Evolutionary conservation across 1,284 basidiomycete species (phyloP), one percentile per base, ranked within the genome.

Genomic region (Microbotryomycetes sp.): DNA sequence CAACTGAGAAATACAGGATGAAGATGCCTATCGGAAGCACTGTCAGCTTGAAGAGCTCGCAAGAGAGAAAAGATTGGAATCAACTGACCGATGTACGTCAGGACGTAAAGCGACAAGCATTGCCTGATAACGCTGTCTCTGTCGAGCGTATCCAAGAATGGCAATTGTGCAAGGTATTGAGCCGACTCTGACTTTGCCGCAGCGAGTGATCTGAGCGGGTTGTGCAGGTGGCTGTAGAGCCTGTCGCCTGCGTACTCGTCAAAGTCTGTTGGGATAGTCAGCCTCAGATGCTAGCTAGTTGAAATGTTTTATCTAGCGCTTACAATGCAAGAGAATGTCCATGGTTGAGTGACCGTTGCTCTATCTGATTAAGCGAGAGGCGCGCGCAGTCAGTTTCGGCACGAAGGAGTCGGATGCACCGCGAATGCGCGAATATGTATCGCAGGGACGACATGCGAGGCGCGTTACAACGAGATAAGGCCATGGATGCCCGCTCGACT

Each of bases 81-180:
- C 84, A 45, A 52, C 50, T 52, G 6, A 52, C 50, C 91, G 62
- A 90, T 71, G 62, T 89, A 78, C 7, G 92, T 94, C 68, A 97
- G 74, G 47, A 81, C 74, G 66, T 79, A 77, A 57, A 98, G 80
- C 2, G 92, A 96, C 26, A 88, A 47, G 9, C 86, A 67, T 74
- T 97, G 94, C 41, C 93, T 82, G 0, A 83, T 81, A 7, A 92
- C 73, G 73, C 86, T 84, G 72, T 91, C 86, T 52, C 91, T 82
- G 0, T 88, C 82, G 85, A 88, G 89, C 45, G 85, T 86, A 3
- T 86, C 87, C 7, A 80, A 65, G 49, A 51, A 48, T 41, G 67
- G 60, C 7, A 69, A 35, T 4, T 70, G 11, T 65, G 65, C 52
- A 68, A 73, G 29, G 70, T 55, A 30, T 76, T 71, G 15, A 74